Evolutionary conservation across 2,329 filamentous ascomycete genomes (phyloP).

Genomic region (Hymenoscyphus infarciens): DNA sequence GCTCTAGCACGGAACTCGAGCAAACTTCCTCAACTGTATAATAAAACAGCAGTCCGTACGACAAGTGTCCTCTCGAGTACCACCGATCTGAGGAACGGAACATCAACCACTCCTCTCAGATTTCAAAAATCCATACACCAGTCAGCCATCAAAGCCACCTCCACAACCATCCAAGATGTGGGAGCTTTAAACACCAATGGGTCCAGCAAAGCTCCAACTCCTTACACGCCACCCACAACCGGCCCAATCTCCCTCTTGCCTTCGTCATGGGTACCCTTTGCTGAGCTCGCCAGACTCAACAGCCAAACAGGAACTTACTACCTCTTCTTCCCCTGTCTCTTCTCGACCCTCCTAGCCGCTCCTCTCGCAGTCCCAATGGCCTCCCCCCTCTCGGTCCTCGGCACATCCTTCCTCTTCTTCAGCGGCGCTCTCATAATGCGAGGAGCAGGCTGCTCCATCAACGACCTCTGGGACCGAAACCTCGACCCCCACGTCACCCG

Average conservation of each 20-base stretch:
- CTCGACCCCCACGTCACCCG: conserved; percentile 77
- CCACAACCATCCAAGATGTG: not conserved
- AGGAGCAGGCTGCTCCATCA: conserved; percentile 82
- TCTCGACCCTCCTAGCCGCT: conserved; percentile 77
- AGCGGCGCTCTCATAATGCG: conserved; percentile 80
- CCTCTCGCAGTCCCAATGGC: conserved; percentile 62
- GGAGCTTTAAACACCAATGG: not conserved
- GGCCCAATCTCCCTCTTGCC: conserved; percentile 71
- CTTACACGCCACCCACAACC: conserved; percentile 54
- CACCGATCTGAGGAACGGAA: not conserved
- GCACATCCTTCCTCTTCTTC: conserved; percentile 67
- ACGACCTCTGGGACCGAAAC: conserved; percentile 86
- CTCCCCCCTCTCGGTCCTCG: conserved; percentile 56
- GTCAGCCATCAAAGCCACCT: not conserved
- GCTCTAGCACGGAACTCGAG: not conserved
- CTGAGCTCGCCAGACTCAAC: conserved; percentile 75
- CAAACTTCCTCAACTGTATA: not conserved
- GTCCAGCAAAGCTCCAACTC: not conserved
- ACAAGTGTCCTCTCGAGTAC: not conserved
- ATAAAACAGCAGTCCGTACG: not conserved
- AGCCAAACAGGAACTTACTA: conserved; percentile 82
- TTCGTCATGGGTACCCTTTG: conserved; percentile 70
- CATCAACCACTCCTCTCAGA: not conserved
- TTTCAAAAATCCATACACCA: not conserved
- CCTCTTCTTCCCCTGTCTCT: conserved; percentile 80